Base-by-base conservation (phyloP, 2,329 filamentous ascomycete species). In the Rhexocercosporidium sp. region DNA sequence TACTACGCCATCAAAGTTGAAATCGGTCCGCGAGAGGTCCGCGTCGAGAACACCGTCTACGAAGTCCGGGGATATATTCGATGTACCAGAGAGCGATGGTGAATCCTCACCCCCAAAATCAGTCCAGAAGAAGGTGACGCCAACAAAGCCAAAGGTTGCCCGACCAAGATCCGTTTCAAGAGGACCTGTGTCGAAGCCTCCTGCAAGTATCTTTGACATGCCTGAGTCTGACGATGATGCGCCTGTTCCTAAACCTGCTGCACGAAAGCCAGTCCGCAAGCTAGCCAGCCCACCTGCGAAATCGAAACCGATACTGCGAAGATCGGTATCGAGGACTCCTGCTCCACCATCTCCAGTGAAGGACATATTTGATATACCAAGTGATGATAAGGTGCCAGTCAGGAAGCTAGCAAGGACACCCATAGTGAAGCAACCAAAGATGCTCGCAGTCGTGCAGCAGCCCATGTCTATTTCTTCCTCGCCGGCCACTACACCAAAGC, bases 51-150 rank as follows among this genome's bases (percentile, higher is more conserved):
- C 67, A 3, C 57, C 66, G 29, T 34, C 61, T 59, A 29, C 61
- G 12, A 56, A 65, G 16, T 34, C 49, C 7, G 29, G 37, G 27
- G 65, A 70, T 34, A 53, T 62, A 5, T 70, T 59, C 37, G 62
- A 75, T 57, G 64, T 75, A n/a, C 72, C 71, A 18, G 57, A 64
- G 3, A 71, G 70, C 41, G 73, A 72, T 34, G 68, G 74, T n/a
- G 73, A 74, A 51, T 51, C 31, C 12, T 54, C 66, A 7, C n/a
- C 2, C 25, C 25, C 63, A 37, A 49, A 62, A 14, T n/a, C 57
- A 14, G 11, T 61, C 8, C 47, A 59, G 29, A 54, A 25, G 31
- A 56, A 25, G n/a, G 37, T 20, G n/a, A 61, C 47, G 7, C n/a
- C 49, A 5, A 37, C 59, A 2, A 61, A 37, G 14, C 49, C 27